These are phyloP conservation scores for Bruguiera parviflora DNA, from an alignment of 345 rosid species.

Conservation along the genomic window DNA sequence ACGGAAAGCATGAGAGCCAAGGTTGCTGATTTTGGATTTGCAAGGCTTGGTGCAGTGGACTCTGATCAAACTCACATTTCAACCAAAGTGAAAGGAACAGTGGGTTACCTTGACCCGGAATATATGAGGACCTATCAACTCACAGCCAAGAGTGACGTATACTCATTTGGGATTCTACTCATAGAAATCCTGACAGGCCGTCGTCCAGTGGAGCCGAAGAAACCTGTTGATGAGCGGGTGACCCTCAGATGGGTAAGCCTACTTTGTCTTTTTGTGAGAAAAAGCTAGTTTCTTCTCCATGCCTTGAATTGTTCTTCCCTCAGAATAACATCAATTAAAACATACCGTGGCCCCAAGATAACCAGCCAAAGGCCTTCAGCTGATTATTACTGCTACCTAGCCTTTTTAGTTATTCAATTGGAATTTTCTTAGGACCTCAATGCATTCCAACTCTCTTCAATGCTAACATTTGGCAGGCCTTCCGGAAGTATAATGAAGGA, in stretches of 20 bases:
- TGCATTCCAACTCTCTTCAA: not conserved
- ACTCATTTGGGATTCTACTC: slow-evolving; percentile 84
- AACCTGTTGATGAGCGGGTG: slow-evolving; percentile 59
- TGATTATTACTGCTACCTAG: too few relatives aligned
- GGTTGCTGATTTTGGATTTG: slow-evolving; percentile 96
- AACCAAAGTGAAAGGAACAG: slow-evolving; percentile 91
- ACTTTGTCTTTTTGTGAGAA: not conserved
- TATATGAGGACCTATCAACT: slow-evolving; percentile 94
- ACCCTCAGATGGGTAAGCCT: slow-evolving; percentile 88
- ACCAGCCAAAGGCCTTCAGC: too few relatives aligned
- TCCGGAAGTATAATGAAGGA: slow-evolving; percentile 63
- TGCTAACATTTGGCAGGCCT: slow-evolving; percentile 47
- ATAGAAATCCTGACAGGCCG: slow-evolving; percentile 84
- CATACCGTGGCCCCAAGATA: too few relatives aligned
- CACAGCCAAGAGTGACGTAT: slow-evolving; percentile 87
- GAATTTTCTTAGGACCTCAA: not conserved
- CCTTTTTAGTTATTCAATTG: not conserved
- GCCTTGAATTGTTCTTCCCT: not conserved
- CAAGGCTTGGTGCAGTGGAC: slow-evolving; percentile 68
- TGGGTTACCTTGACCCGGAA: slow-evolving; percentile 96
- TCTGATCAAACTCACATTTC: slow-evolving; percentile 70
- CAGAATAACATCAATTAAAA: too few relatives aligned
- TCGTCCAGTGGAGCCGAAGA: slow-evolving; percentile 77
- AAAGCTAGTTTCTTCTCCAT: slow-evolving; percentile 21
- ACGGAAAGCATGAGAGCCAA: slow-evolving; percentile 94